phyloP scores from a whole-genome alignment of 257 asterid genomes.

The Primulina tabacum region DNA sequence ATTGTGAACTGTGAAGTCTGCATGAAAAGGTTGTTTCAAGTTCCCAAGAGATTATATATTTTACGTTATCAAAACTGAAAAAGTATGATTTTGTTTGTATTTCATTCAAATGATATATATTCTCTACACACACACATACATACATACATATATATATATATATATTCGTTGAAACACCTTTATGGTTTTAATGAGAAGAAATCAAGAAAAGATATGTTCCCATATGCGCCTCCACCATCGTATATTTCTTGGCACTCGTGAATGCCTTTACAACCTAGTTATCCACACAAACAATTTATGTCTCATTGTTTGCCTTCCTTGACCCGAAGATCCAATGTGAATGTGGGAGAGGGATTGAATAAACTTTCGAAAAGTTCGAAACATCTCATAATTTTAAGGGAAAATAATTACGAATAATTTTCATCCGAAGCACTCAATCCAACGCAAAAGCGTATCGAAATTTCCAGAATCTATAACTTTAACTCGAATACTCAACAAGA shows the following conservation, averaged over 20 bases:
- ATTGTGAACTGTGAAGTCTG: constrained; percentile 9
- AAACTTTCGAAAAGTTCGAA: too few species aligned
- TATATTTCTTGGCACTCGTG: background rate
- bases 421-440: too few species aligned
- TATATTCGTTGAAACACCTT: constrained; percentile 11
- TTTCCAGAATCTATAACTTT: too few species aligned
- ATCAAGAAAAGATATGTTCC: constrained; percentile 24
- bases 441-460: too few species aligned
- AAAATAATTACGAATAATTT: too few species aligned
- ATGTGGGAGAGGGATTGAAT: too few species aligned
- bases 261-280: background rate
- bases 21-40: constrained; percentile 19
- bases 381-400: too few species aligned
- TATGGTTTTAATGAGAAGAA: constrained; percentile 14
- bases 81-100: constrained; percentile 23
- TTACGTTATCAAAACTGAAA: constrained; percentile 29
- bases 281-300: background rate
- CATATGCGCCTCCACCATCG: constrained; percentile 8
- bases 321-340: too few species aligned
- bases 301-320: too few species aligned
- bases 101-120: background rate
- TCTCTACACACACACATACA: too few species aligned
- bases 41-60: constrained; percentile 20
- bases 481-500: background rate
- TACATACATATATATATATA: too few species aligned